Conservation (phyloP, 805 yeast genomes). For the Nakazawaea laoshanensis region DNA sequence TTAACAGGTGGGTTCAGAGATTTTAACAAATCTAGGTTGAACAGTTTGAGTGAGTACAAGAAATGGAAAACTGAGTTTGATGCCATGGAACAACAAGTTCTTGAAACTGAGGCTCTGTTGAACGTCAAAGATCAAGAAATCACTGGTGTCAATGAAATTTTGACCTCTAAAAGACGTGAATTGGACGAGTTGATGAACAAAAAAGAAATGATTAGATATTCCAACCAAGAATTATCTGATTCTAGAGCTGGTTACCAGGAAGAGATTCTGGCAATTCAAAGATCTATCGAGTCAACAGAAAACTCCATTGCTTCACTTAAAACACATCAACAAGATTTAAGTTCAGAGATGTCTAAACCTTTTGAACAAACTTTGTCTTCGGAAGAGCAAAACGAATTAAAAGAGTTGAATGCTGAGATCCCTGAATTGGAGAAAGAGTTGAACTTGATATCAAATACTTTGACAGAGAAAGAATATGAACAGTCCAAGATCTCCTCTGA, state of each 20-base stretch:
- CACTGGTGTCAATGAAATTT: conserved; percentile 37
- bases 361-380: conserved; percentile 45
- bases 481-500: conserved; percentile 44
- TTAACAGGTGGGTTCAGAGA: conserved; percentile 85
- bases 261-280: conserved; percentile 26
- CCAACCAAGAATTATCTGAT: conserved; percentile 30
- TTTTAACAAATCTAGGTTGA: conserved; percentile 58
- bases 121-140: conserved; percentile 41
- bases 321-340: conserved; percentile 33
- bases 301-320: conserved; percentile 24
- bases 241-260: conserved; percentile 35
- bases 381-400: conserved; percentile 38
- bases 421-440: conserved; percentile 30
- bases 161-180: conserved; percentile 24
- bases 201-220: conserved; percentile 34
- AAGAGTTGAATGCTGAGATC: conserved; percentile 25
- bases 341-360: conserved; percentile 40
- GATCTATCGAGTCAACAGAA: conserved; percentile 26
- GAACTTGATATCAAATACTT: conserved; percentile 26
- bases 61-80: conserved; percentile 41
- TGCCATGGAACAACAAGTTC: conserved; percentile 29
- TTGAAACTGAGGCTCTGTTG: conserved; percentile 28
- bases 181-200: conserved; percentile 34
- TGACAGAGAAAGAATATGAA: conserved; percentile 37
- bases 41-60: conserved; percentile 50